Percentiles rank a stretch among this genome's conserved stretches.
These are phyloP conservation scores for Phoenix roebelenii DNA, from an alignment of 176 grass and related monocot genomes.

Conservation along the genomic window DNA sequence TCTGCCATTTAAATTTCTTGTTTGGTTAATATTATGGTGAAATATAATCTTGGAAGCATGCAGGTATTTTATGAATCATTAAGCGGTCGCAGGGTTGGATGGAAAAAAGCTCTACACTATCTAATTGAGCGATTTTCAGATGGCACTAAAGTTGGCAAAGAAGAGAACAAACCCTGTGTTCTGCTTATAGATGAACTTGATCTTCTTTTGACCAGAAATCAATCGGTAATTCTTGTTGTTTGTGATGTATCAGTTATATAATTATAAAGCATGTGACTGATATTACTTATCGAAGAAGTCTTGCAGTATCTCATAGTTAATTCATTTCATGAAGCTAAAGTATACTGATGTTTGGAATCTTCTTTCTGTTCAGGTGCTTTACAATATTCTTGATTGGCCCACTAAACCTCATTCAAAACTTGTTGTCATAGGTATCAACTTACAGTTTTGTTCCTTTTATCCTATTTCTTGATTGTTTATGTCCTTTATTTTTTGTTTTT, in stretches of 20 bases:
- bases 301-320: slow-evolving; percentile 3
- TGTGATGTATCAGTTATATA: no score
- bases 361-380: slow-evolving; percentile 59
- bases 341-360: slow-evolving; percentile 20
- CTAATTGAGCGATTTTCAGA: slow-evolving; percentile 83
- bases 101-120: slow-evolving; percentile 94
- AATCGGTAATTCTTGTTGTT: slow-evolving; percentile 58
- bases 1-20: no score
- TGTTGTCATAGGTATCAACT: slow-evolving; percentile 65
- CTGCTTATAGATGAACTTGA: slow-evolving; percentile 98
- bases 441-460: slow-evolving; percentile 16
- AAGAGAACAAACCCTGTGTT: slow-evolving; percentile 70
- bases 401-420: slow-evolving; percentile 79
- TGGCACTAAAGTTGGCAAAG: slow-evolving; percentile 41
- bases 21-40: slow-evolving; percentile 4
- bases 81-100: slow-evolving; percentile 76
- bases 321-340: background rate
- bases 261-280: no score
- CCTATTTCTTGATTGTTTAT: slow-evolving; percentile 25
- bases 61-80: slow-evolving; percentile 90
- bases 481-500: slow-evolving; percentile 18
- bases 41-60: slow-evolving; percentile 9
- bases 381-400: slow-evolving; percentile 99
- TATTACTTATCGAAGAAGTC: background rate
- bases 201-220: slow-evolving; percentile 97